Base-by-base conservation (phyloP, 768 basidiomycete species). In the Boletus tylopilopsis region DNA sequence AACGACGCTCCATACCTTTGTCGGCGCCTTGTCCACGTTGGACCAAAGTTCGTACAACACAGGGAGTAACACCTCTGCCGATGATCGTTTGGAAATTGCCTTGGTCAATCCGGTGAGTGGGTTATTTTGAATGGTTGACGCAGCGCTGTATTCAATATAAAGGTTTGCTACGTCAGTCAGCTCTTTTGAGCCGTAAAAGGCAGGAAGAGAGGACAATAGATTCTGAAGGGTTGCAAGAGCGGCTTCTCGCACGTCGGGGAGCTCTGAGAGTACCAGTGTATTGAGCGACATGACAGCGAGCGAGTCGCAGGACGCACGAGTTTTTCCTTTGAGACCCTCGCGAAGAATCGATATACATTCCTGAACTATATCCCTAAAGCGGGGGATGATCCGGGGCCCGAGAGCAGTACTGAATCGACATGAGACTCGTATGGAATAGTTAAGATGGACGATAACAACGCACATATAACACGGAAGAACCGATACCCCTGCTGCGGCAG, bases 351-450 rank as follows among this genome's bases (percentile, higher is more conserved):
- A 47, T 29, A 82, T 69, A 50, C 80, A 80, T 45, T 82, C 75
- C 5, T 80, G 68, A 15, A 88, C 77, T 39, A 94, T 79, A 13
- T 81, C 76, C 45, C 81, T 81, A 69, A 96, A 85, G 68, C 82
- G 77, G 5, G 95, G 92, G 42, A 99, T 92, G 42, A 93, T 76
- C 0, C 95, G 84, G 11, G 94, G 91, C 0, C 90, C 92, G 19
- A 97, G 78, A 39, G 85, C 82, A 18, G 74, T 64, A 18, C 92
- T 95, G 32, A 16, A 59, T 15, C 38, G 24, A 29, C 12, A 6
- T 66, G 41, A 57, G 56, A n/a, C 30, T 10, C 35, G 19, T 6
- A 10, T 0, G n/a, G 9, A n/a, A n/a, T n/a, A n/a, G 32, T 16
- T 21, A 15, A 40, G 12, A 30, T n/a, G 18, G 30, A 32, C 19